Conservation (phyloP, 306 rosid genomes). For the Coriaria nepalensis region DNA sequence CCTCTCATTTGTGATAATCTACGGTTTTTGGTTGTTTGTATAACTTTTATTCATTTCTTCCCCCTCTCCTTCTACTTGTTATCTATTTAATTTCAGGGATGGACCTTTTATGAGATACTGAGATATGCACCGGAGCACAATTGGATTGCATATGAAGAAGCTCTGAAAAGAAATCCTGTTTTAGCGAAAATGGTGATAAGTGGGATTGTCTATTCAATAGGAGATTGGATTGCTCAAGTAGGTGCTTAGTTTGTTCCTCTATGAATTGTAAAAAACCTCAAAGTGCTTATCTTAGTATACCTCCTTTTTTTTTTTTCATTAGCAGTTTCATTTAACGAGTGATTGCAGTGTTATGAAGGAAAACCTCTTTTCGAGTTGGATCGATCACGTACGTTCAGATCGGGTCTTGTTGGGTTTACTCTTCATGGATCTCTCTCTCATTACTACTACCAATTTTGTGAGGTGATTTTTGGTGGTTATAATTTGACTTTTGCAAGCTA, state of each 20-base stretch:
- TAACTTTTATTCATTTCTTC: no score
- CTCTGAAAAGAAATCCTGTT: conserved; percentile 73
- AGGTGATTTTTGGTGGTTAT: conserved; percentile 41
- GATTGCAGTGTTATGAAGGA: conserved; percentile 79
- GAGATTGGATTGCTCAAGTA: conserved; percentile 98
- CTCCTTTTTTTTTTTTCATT: conserved; percentile 7
- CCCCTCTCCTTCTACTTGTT: background rate
- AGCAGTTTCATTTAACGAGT: conserved; percentile 7
- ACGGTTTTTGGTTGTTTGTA: no score
- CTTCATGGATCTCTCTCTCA: conserved; percentile 98
- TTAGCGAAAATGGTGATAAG: conserved; percentile 88
- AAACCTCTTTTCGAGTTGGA: conserved; percentile 79
- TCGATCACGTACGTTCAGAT: conserved; percentile 56
- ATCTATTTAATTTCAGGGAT: conserved; percentile 48
- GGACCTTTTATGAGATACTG: conserved; percentile 90
- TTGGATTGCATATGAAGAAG: conserved; percentile 91
- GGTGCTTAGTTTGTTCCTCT: background rate
- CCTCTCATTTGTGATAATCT: background rate
- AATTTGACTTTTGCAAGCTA: conserved; percentile 15
- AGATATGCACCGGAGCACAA: conserved; percentile 92
- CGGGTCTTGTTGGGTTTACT: conserved; percentile 84
- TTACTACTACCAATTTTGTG: conserved; percentile 89
- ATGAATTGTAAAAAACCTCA: background rate
- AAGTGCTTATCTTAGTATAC: background rate
- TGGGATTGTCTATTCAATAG: conserved; percentile 72